Base-by-base conservation (phyloP, 441 rosid genomes). In the Erodium moschatum region DNA sequence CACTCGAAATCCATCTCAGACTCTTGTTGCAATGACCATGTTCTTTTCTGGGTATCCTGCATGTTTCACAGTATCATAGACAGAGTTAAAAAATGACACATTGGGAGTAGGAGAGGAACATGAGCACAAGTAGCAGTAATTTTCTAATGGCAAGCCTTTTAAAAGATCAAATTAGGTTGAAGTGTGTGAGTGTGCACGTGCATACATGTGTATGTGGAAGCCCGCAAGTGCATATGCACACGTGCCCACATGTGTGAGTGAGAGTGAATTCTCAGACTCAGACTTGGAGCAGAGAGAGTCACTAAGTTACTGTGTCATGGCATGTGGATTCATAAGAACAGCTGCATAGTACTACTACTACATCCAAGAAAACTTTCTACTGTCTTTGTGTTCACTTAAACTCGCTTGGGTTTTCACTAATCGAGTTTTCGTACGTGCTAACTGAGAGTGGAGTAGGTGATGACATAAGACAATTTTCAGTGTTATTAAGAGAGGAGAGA, bases 201-300 rank as follows among this genome's bases (percentile, higher is more conserved):
- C 90, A 81, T 61, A 82, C 96, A 91, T 78, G 87, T 88, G 94
- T 84, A 81, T 80, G 84, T 86, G 76, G 89, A 86, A 80, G 78
- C 76, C 76, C 83, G 84, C 82, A 79, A 77, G 66, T 69, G 56
- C 76, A 72, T 65, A 71, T 75, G 82, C 92, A 85, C 89, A 87
- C 89, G 68, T 75, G 82, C 91, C 83, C 89, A 87, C 89, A 80
- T 86, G 96, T 87, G 74, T 84, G 83, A 78, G 78, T 77, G 80
- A 70, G 77, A 70, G 77, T 77, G 76, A 69, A 67, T 76, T 27
- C 38, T 61, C 35, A 3, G 64, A 4, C n/a, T 21, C 62, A 54
- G 62, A 16, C 24, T 73, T 35, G 40, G 40, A 35, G 40, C 40
- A 35, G 40, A 66, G 11, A 64, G 52, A 15, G 74, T 40, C 66